Evolutionary conservation across 1,284 basidiomycete species (phyloP).

Genomic region (Veloboletus limbatus): DNA sequence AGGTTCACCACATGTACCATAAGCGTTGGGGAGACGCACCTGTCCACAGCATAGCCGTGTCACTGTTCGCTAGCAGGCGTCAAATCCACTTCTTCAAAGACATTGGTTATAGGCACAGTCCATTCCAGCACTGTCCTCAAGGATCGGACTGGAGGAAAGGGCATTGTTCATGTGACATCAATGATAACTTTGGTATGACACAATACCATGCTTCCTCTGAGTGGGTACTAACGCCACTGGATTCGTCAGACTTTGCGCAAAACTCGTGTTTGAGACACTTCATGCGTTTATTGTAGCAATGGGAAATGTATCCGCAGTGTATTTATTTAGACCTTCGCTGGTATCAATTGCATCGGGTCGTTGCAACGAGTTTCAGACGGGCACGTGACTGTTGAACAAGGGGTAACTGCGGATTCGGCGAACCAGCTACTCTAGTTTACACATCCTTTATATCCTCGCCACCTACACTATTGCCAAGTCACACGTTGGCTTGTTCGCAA

Average conservation of each 20-base stretch:
- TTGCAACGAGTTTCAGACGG: neutral
- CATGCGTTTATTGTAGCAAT: conserved; percentile 27
- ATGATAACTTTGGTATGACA: conserved; percentile 48
- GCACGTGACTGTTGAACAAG: conserved; percentile 15
- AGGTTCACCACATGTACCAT: conserved; percentile 25
- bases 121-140: conserved; percentile 63
- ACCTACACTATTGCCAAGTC: no score
- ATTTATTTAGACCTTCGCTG: conserved; percentile 7
- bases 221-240: conserved; percentile 10
- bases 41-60: conserved; percentile 79
- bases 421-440: no score
- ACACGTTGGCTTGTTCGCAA: conserved; percentile 21
- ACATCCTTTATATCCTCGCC: no score
- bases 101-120: conserved; percentile 51
- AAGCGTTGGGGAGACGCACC: conserved; percentile 88
- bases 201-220: neutral
- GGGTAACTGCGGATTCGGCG: conserved; percentile 13
- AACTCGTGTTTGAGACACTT: conserved; percentile 46
- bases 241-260: conserved; percentile 40
- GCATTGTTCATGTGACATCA: conserved; percentile 48
- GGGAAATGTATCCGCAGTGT: neutral
- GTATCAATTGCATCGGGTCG: neutral
- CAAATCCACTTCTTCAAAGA: conserved; percentile 77
- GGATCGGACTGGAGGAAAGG: conserved; percentile 45
- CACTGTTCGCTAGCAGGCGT: conserved; percentile 66